A percentile compares a stretch with the other conserved stretches of the same genome.
phyloP scores from a whole-genome alignment of 2,329 filamentous ascomycete genomes.

The Aspergillus sojae region DNA sequence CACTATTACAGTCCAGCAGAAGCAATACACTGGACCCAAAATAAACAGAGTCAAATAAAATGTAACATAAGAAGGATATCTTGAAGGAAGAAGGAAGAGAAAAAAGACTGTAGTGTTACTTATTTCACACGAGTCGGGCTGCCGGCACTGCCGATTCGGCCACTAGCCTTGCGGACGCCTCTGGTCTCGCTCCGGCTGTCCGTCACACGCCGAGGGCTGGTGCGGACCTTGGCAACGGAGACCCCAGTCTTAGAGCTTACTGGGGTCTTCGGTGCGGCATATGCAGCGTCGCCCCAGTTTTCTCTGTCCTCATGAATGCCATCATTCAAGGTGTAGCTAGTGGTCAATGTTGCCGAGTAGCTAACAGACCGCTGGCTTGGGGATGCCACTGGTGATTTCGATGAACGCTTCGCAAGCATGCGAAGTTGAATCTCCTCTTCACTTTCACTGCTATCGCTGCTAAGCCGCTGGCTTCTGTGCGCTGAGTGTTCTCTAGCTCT shows the following conservation, averaged over 20 bases:
- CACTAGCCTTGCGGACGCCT: slow-evolving; percentile 51
- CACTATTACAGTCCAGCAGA: slow-evolving; percentile 20
- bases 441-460: slow-evolving; percentile 63
- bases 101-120: slow-evolving; percentile 3
- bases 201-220: slow-evolving; percentile 51
- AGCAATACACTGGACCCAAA: slow-evolving; percentile 10
- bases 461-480: slow-evolving; percentile 58
- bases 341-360: slow-evolving; percentile 73
- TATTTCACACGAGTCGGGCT: slow-evolving; percentile 37
- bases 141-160: slow-evolving; percentile 48
- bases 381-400: slow-evolving; percentile 68
- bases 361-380: slow-evolving; percentile 69
- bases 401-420: slow-evolving; percentile 67
- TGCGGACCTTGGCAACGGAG: slow-evolving; percentile 66
- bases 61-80: slow-evolving; percentile 23
- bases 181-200: slow-evolving; percentile 42
- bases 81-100: slow-evolving; percentile 15
- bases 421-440: slow-evolving; percentile 84
- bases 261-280: slow-evolving; percentile 55
- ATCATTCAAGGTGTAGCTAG: slow-evolving; percentile 65
- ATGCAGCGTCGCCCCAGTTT: slow-evolving; percentile 56
- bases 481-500: slow-evolving; percentile 46
- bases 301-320: slow-evolving; percentile 68
- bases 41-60: slow-evolving; percentile 13
- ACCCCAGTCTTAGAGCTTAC: slow-evolving; percentile 56